Percentiles rank a stretch among this genome's conserved stretches.
Conservation (phyloP, 257 asterid species). For the Rauvolfia tetraphylla region DNA sequence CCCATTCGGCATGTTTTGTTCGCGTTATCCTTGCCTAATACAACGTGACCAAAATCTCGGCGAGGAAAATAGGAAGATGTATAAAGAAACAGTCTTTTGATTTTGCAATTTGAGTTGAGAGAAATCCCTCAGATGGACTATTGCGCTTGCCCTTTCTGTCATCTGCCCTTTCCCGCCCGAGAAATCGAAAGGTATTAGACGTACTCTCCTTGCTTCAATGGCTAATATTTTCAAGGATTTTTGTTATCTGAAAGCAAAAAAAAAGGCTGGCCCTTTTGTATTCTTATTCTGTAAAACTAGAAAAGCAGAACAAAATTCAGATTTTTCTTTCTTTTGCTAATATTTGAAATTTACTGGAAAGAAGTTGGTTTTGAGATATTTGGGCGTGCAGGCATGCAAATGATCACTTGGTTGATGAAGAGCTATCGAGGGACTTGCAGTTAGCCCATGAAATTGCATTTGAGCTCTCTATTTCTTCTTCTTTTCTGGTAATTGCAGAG, state of each 20-base stretch:
- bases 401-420: slow-evolving; percentile 39
- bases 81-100: background rate
- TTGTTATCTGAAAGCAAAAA: background rate
- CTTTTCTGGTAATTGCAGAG: slow-evolving; percentile 4
- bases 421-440: slow-evolving; percentile 23
- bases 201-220: background rate
- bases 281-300: background rate
- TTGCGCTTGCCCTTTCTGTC: slow-evolving; percentile 35
- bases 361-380: slow-evolving; percentile 5
- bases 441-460: slow-evolving; percentile 30
- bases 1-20: background rate
- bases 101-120: background rate
- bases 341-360: background rate
- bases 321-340: background rate
- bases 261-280: background rate
- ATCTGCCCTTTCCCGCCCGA: slow-evolving; percentile 15
- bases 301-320: background rate
- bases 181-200: slow-evolving; percentile 26
- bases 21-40: background rate
- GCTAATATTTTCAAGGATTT: background rate
- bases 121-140: slow-evolving; percentile 2
- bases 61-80: background rate
- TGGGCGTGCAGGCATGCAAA: slow-evolving; percentile 31
- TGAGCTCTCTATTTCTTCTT: slow-evolving; percentile 22
- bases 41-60: background rate